Conservation (phyloP, 2,329 filamentous ascomycete species). For the Graphilbum ipis-grandicollis region DNA sequence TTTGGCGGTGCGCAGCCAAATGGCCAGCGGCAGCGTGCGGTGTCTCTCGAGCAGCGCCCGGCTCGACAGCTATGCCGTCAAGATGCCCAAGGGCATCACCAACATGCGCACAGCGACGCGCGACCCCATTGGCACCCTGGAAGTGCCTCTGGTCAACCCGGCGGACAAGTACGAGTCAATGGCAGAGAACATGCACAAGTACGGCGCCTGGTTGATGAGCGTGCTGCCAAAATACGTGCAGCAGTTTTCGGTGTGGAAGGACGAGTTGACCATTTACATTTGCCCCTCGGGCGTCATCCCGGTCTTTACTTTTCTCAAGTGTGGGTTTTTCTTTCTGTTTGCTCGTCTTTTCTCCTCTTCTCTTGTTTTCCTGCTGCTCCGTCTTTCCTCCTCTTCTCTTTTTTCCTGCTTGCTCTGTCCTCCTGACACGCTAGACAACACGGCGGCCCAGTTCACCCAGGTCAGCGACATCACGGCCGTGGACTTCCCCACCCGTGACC, state of each 20-base stretch:
- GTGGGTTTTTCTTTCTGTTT: slow-evolving; percentile 21
- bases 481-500: slow-evolving; percentile 86
- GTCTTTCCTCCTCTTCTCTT: background rate
- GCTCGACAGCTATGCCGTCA: slow-evolving; percentile 29
- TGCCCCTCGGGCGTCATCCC: slow-evolving; percentile 76
- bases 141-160: slow-evolving; percentile 72
- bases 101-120: slow-evolving; percentile 52
- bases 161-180: slow-evolving; percentile 84
- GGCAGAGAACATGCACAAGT: slow-evolving; percentile 75
- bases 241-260: slow-evolving; percentile 99
- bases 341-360: background rate
- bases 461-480: slow-evolving; percentile 84
- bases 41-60: slow-evolving; percentile 31
- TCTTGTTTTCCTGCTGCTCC: background rate
- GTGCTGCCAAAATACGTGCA: slow-evolving; percentile 96
- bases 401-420: background rate
- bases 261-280: slow-evolving; percentile 91
- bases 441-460: slow-evolving; percentile 89
- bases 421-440: no score
- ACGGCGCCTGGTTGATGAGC: slow-evolving; percentile 92
- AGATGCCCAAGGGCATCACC: slow-evolving; percentile 39
- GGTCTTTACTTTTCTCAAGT: slow-evolving; percentile 85
- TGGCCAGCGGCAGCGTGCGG: slow-evolving; percentile 22
- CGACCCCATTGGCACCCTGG: slow-evolving; percentile 43
- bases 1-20: background rate